Conservation (phyloP, 495 filamentous ascomycete species). For the Cercophora samala region DNA sequence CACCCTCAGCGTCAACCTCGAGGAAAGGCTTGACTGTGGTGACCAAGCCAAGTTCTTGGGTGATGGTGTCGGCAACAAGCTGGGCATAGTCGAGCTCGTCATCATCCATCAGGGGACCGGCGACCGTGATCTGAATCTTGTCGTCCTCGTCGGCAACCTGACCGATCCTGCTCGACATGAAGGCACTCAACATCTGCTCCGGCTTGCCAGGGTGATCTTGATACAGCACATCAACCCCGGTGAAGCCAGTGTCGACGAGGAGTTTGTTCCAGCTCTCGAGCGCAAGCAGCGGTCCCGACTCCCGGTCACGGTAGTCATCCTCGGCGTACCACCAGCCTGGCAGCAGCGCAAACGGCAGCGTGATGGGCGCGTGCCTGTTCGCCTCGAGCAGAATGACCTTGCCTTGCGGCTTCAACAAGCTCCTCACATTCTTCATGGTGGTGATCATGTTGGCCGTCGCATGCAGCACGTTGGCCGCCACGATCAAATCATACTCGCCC, state of each 20-base stretch:
- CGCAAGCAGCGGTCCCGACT: constrained; percentile 34
- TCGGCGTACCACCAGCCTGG: constrained; percentile 50
- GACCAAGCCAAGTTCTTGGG: neutral
- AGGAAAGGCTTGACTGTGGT: neutral
- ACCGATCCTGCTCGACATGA: constrained; percentile 3
- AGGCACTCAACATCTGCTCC: constrained; percentile 1
- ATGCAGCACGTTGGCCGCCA: constrained; percentile 45
- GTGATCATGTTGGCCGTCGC: constrained; percentile 39
- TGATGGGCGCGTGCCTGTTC: constrained; percentile 10
- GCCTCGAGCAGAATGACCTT: constrained; percentile 33
- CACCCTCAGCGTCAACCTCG: constrained; percentile 1
- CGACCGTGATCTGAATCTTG: neutral
- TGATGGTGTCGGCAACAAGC: neutral
- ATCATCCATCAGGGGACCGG: neutral
- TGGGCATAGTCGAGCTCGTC: constrained; percentile 3
- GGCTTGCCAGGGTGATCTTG: constrained; percentile 1
- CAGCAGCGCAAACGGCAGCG: constrained; percentile 32
- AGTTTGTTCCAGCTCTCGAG: constrained; percentile 37
- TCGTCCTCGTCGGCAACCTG: neutral
- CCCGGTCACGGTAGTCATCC: constrained; percentile 32
- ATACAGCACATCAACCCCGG: constrained; percentile 27
- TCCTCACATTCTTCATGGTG: constrained; percentile 41
- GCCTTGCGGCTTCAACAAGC: constrained; percentile 49
- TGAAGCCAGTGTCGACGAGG: constrained; percentile 41
- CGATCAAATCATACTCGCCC: constrained; percentile 48